Percentiles rank a stretch among this genome's conserved stretches.
These are phyloP conservation scores for Aspergillus ruber DNA, from an alignment of 2,329 filamentous ascomycete species.

Conservation along the genomic window DNA sequence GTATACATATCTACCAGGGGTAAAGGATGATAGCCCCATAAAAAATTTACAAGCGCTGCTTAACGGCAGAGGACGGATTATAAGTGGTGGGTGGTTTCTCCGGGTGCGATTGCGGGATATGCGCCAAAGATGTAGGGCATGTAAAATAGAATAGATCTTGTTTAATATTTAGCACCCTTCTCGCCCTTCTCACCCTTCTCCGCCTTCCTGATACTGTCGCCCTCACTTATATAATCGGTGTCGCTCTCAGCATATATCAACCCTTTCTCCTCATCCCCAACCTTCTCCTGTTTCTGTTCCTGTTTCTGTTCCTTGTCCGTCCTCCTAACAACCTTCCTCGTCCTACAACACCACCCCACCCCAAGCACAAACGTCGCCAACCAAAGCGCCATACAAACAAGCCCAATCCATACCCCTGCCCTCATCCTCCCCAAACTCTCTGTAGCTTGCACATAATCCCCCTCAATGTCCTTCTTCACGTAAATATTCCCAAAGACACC, in stretches of 20 bases:
- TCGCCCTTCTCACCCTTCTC: not conserved
- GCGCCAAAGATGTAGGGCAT: no score
- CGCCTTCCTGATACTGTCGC: not conserved
- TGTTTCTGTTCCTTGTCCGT: not conserved
- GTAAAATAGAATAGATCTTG: not conserved
- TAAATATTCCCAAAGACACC: slow-evolving; percentile 4
- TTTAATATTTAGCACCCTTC: not conserved
- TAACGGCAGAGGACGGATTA: no score
- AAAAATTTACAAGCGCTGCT: no score
- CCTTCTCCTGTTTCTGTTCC: not conserved
- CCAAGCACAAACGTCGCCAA: slow-evolving; percentile 1
- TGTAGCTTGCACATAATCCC: not conserved
- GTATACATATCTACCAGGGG: no score
- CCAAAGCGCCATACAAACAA: slow-evolving; percentile 3
- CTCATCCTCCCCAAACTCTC: not conserved
- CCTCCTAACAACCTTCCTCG: not conserved
- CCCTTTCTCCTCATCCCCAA: not conserved
- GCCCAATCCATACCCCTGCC: slow-evolving; percentile 1
- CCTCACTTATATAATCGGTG: slow-evolving; percentile 5
- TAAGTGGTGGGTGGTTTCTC: no score
- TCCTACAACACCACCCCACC: slow-evolving; percentile 2
- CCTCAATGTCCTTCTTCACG: not conserved
- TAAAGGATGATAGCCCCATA: no score
- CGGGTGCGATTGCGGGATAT: no score
- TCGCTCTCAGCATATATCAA: slow-evolving; percentile 1